Evolutionary conservation across 176 grass and related monocot species (phyloP).

Genomic region (sorghum (Sorghum bicolor)): Sorghum_bicolor_NCBIv3 NC_012872.2:9591001-9591500

Average conservation of each 20-base stretch:
- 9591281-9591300: conserved; percentile 27
- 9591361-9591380: conserved; percentile 20
- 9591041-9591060: background rate
- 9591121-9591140: background rate
- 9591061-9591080: background rate
- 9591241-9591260: background rate
- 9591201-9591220: background rate
- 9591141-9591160: too few species aligned
- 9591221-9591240: too few species aligned
- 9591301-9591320: background rate
- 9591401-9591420: too few species aligned
- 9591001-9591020: conserved; percentile 58
- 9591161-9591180: background rate
- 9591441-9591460: too few species aligned
- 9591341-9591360: background rate
- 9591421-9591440: too few species aligned
- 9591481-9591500: too few species aligned
- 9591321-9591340: conserved; percentile 4
- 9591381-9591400: background rate
- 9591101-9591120: conserved; percentile 2
- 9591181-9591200: background rate
- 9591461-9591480: too few species aligned
- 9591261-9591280: background rate
- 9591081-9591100: background rate
- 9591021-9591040: conserved; percentile 21